Conservation (phyloP, 306 rosid species). For the Fragaria vesca region DNA sequence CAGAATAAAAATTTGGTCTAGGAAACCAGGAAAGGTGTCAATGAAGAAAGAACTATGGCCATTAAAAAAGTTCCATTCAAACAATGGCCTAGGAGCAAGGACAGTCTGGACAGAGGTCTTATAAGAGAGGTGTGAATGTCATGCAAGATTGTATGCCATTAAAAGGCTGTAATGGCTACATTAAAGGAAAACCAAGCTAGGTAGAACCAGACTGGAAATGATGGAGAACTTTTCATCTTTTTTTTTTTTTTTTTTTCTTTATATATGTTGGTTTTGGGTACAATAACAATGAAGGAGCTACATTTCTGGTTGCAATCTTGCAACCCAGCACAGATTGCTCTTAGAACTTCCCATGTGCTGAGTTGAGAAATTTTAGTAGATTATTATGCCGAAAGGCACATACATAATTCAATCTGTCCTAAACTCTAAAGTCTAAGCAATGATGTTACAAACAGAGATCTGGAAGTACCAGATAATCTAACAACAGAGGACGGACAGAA, state of each 20-base stretch:
- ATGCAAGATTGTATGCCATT: not conserved
- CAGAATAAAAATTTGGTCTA: not conserved
- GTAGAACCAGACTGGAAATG: not conserved
- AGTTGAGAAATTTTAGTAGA: conserved; percentile 20
- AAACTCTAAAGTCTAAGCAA: conserved; percentile 19
- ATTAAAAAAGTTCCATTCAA: not conserved
- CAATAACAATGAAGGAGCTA: conserved; percentile 32
- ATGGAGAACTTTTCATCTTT: not conserved
- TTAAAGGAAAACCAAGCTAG: not conserved
- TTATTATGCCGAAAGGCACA: conserved; percentile 29
- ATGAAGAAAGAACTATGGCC: not conserved
- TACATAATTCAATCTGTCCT: conserved; percentile 17
- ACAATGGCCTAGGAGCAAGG: not conserved
- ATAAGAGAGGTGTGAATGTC: not conserved
- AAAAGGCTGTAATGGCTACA: not conserved
- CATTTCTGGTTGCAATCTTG: conserved; percentile 31
- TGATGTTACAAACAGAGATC: conserved; percentile 40
- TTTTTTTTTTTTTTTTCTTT: not conserved
- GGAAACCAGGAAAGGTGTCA: not conserved
- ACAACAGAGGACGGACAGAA: conserved; percentile 17
- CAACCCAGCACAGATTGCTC: conserved; percentile 22
- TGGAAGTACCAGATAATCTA: conserved; percentile 42
- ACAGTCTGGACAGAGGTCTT: not conserved
- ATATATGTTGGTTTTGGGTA: conserved; percentile 19
- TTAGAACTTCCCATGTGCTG: conserved; percentile 23